Percentiles rank a stretch among this genome's conserved stretches.
phyloP scores from a whole-genome alignment of 192 early-diverging fungal species.

The Phlyctochytrium bullatum region DNA sequence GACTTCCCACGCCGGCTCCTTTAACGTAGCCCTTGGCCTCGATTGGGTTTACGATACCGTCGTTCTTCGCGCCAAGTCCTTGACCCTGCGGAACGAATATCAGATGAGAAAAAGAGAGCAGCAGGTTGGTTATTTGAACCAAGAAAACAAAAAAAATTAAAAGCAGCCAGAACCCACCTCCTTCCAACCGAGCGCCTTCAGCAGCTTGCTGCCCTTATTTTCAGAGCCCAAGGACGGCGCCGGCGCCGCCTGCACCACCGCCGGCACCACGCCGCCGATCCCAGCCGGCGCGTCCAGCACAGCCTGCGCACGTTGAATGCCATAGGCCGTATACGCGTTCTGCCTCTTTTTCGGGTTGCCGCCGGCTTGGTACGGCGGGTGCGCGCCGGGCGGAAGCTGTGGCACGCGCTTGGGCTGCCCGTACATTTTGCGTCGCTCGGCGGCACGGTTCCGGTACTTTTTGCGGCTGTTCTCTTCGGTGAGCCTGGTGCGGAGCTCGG shows the following conservation, averaged over 20 bases:
- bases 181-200: conserved; percentile 70
- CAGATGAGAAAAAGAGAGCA: too few species aligned
- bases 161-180: conserved; percentile 39
- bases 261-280: too few species aligned
- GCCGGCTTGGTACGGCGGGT: too few species aligned
- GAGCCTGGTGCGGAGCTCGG: conserved; percentile 15
- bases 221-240: conserved; percentile 49
- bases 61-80: conserved; percentile 50
- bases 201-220: conserved; percentile 59
- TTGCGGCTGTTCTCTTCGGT: too few species aligned
- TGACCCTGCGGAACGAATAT: too few species aligned
- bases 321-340: neutral
- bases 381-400: too few species aligned
- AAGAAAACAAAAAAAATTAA: neutral
- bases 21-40: conserved; percentile 16
- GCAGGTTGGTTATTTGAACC: too few species aligned
- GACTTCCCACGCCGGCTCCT: neutral
- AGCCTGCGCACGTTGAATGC: neutral
- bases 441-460: conserved; percentile 61
- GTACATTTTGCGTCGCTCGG: conserved; percentile 58
- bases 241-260: conserved; percentile 1
- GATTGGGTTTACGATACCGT: conserved; percentile 49
- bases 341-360: neutral
- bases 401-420: conserved; percentile 52
- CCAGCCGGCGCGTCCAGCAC: neutral